These are phyloP conservation scores for Mycena kentingensis DNA, from an alignment of 768 basidiomycete species.

Conservation along the genomic window DNA sequence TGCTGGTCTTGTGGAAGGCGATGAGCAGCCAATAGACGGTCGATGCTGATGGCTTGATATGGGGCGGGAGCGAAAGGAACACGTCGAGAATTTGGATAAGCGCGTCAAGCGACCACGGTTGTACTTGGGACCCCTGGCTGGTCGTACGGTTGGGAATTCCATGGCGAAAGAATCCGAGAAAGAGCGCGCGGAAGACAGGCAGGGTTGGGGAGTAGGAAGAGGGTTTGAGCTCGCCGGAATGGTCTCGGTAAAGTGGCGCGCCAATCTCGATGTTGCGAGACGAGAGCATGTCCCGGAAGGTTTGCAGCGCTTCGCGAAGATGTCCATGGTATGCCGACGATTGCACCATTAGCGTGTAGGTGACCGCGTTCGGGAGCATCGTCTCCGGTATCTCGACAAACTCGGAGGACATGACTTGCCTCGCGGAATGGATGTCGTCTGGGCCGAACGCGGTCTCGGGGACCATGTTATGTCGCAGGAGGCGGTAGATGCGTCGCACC, in stretches of 20 bases:
- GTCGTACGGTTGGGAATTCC: slow-evolving; percentile 35
- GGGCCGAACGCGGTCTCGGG: slow-evolving; percentile 37
- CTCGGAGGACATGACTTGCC: slow-evolving; percentile 44
- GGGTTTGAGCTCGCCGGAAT: slow-evolving; percentile 30
- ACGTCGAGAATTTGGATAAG: slow-evolving; percentile 59
- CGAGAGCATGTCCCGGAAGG: slow-evolving; percentile 70
- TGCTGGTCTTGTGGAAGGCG: slow-evolving; percentile 64
- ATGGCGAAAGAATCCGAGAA: slow-evolving; percentile 73
- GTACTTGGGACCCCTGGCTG: slow-evolving; percentile 6
- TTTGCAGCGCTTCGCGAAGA: slow-evolving; percentile 51
- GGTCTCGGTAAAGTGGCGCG: slow-evolving; percentile 30
- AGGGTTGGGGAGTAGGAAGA: slow-evolving; percentile 45
- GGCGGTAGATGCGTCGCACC: slow-evolving; percentile 61
- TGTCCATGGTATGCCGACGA: slow-evolving; percentile 71
- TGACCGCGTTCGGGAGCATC: slow-evolving; percentile 61
- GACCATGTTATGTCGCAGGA: slow-evolving; percentile 56
- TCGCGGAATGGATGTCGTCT: slow-evolving; percentile 38
- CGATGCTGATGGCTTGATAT: slow-evolving; percentile 44
- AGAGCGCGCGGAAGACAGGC: slow-evolving; percentile 67
- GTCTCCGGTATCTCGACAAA: slow-evolving; percentile 44
- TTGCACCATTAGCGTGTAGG: slow-evolving; percentile 72
- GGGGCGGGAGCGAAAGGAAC: slow-evolving; percentile 60
- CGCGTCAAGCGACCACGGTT: slow-evolving; percentile 58
- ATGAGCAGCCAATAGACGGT: slow-evolving; percentile 68
- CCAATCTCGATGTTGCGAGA: slow-evolving; percentile 42